phyloP scores from a whole-genome alignment of 2,329 filamentous ascomycete species.

The Dissoconium aciculare region DNA sequence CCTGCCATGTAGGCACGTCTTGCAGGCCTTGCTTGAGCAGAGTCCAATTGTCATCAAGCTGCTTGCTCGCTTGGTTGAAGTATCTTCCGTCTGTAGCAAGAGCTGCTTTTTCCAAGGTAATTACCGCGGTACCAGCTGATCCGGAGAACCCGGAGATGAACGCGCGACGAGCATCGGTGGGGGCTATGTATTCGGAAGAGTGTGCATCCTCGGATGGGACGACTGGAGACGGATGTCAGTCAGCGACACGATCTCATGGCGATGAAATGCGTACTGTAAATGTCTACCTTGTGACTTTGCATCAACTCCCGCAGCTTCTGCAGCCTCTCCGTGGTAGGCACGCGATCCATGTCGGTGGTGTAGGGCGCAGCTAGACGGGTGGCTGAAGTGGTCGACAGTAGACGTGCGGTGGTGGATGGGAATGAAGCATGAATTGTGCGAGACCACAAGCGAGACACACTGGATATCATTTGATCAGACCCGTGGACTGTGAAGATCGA shows the following conservation, averaged over 20 bases:
- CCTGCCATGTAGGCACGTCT: conserved; percentile 92
- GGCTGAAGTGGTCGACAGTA: conserved; percentile 12
- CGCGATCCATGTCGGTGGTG: conserved; percentile 51
- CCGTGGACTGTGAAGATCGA: too few relatives aligned
- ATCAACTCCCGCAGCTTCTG: conserved; percentile 67
- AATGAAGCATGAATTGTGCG: not conserved
- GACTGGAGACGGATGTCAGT: conserved; percentile 42
- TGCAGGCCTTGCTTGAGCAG: conserved; percentile 85
- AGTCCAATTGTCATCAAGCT: conserved; percentile 82
- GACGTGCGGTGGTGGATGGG: conserved; percentile 1
- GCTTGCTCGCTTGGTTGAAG: conserved; percentile 87
- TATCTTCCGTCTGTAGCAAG: conserved; percentile 92
- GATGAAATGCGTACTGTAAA: conserved; percentile 88
- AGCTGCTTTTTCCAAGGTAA: conserved; percentile 73
- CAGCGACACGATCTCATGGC: conserved; percentile 27
- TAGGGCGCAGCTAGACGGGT: conserved; percentile 10
- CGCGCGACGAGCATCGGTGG: conserved; percentile 80
- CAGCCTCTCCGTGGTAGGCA: conserved; percentile 66
- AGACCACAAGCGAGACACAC: not conserved
- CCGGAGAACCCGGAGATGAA: conserved; percentile 91
- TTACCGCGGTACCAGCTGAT: conserved; percentile 81
- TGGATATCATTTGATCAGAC: too few relatives aligned
- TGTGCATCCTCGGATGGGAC: conserved; percentile 95
- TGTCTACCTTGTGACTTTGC: conserved; percentile 70
- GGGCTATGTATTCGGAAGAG: conserved; percentile 93